Percentiles rank a stretch among this genome's conserved stretches.
Conservation (phyloP, 176 grass and related monocot genomes). For the Ensete glaucum region DNA sequence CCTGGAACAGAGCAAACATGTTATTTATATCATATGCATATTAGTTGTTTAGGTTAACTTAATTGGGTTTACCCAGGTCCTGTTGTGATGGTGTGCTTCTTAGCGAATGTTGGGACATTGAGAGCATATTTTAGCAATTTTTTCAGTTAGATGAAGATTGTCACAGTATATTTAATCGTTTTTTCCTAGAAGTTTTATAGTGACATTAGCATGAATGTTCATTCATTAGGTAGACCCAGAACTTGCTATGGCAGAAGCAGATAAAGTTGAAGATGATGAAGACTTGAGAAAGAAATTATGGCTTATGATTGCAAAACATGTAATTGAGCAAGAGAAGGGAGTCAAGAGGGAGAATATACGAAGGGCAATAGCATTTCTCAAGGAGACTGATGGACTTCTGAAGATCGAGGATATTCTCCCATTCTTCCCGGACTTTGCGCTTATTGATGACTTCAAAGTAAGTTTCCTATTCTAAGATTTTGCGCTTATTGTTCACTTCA, state of each 20-base stretch:
- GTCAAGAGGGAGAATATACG: constrained; percentile 96
- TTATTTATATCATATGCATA: no score
- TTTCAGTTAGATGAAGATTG: no score
- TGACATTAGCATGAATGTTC: background rate
- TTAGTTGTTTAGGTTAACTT: no score
- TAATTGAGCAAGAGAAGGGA: constrained; percentile 96
- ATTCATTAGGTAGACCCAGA: constrained; percentile 66
- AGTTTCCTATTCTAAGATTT: constrained; percentile 9
- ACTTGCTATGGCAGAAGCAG: constrained; percentile 96
- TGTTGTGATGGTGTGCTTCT: no score
- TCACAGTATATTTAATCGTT: no score
- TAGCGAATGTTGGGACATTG: no score
- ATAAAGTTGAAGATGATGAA: constrained; percentile 98
- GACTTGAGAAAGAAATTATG: constrained; percentile 96
- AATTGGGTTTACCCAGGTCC: no score
- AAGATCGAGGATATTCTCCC: constrained; percentile 99
- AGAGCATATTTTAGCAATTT: no score
- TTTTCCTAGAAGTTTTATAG: background rate
- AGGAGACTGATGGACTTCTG: constrained; percentile 81
- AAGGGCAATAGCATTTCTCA: constrained; percentile 91
- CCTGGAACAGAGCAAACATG: no score
- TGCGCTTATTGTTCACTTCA: background rate
- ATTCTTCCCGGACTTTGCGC: constrained; percentile 94
- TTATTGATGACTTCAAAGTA: constrained; percentile 99
- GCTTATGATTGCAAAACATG: constrained; percentile 96